phyloP scores from a whole-genome alignment of 2,329 filamentous ascomycete species.

The Ceratocystis alfenasii region DNA sequence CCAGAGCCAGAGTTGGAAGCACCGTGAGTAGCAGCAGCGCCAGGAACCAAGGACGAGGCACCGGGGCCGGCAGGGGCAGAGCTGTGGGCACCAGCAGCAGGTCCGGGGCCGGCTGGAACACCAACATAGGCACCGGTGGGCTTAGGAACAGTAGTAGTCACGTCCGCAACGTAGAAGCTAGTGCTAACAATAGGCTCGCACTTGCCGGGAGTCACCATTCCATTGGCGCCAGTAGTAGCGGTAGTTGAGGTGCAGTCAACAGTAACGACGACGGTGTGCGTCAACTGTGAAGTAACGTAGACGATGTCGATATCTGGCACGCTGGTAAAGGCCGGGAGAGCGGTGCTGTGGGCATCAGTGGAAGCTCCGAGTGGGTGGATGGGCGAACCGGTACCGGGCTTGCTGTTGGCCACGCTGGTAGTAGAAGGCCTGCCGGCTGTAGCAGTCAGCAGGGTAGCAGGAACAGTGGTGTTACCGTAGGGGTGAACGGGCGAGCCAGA shows the following conservation, averaged over 20 bases:
- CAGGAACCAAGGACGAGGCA: background rate
- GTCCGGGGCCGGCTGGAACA: background rate
- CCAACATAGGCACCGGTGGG: background rate
- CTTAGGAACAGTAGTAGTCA: background rate
- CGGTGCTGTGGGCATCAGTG: background rate
- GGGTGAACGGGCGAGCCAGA: background rate
- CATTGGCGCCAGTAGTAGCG: background rate
- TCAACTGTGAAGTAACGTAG: background rate
- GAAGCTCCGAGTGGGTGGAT: background rate
- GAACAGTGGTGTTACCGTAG: background rate
- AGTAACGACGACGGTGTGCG: slow-evolving; percentile 5
- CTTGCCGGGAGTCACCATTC: background rate
- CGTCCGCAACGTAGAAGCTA: background rate
- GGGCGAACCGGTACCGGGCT: too few species aligned
- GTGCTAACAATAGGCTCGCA: background rate
- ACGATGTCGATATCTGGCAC: background rate
- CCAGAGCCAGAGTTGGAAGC: background rate
- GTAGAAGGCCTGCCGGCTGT: background rate
- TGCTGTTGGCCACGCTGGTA: background rate
- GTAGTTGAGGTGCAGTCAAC: slow-evolving; percentile 13
- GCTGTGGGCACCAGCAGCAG: slow-evolving; percentile 2
- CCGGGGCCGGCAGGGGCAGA: background rate
- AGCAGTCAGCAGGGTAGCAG: background rate
- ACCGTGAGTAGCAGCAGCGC: background rate
- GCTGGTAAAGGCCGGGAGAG: background rate